Conservation (phyloP, 2,329 filamentous ascomycete species). For the Exophiala sp. region DNA sequence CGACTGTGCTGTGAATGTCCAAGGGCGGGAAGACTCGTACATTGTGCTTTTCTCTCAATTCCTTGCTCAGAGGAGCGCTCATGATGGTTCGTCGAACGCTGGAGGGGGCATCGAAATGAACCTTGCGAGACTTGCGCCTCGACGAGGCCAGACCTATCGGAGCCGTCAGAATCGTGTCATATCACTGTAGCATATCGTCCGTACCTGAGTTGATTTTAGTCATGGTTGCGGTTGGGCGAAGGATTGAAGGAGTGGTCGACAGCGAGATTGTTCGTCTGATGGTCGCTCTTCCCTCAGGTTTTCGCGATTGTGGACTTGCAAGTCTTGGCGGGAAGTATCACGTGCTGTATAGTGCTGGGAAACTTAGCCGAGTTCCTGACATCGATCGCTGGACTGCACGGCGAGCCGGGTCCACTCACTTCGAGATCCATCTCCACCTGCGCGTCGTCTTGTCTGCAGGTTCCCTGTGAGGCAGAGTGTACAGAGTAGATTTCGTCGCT, state of each 20-base stretch:
- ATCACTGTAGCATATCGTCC: not conserved
- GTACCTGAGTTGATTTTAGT: conserved; percentile 24
- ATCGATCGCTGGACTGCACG: too few relatives aligned
- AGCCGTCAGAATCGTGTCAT: not conserved
- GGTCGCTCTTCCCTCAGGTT: conserved; percentile 1
- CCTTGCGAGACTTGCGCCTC: conserved; percentile 97
- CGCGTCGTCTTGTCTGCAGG: not conserved
- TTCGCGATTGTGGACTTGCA: not conserved
- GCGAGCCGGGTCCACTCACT: too few relatives aligned
- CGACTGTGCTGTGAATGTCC: not conserved
- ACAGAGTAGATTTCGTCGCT: too few relatives aligned
- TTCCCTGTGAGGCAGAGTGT: too few relatives aligned
- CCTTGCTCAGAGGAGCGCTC: conserved; percentile 92
- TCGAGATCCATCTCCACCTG: not conserved
- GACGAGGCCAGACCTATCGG: conserved; percentile 59
- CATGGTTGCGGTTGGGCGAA: conserved; percentile 18
- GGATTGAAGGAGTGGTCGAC: conserved; percentile 14
- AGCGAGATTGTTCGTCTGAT: not conserved
- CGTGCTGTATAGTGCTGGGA: not conserved
- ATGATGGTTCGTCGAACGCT: conserved; percentile 94
- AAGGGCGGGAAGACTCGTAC: conserved; percentile 53
- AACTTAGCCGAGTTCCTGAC: too few relatives aligned
- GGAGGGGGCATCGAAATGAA: conserved; percentile 94
- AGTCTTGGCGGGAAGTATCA: not conserved
- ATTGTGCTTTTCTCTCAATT: conserved; percentile 98